Conservation (phyloP, 2,329 filamentous ascomycete genomes). For the Trichoderma guizhouense region DNA sequence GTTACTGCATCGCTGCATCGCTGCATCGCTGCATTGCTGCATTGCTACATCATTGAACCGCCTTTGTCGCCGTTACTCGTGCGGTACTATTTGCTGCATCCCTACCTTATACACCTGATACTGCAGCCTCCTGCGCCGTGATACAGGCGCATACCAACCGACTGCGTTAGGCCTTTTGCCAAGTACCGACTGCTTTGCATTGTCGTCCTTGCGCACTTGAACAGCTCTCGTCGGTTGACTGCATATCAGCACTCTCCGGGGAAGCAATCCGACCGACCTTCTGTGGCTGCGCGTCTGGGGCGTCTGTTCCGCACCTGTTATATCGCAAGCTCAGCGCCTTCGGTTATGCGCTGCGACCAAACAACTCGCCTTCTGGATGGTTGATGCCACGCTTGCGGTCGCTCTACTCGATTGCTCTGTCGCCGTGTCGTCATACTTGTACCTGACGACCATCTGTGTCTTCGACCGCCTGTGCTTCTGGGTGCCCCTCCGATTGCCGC, state of each 20-base stretch:
- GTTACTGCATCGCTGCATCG: not conserved
- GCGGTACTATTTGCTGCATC: not conserved
- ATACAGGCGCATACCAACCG: not conserved
- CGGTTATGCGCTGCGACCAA: slow-evolving; percentile 2
- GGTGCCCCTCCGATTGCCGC: not conserved
- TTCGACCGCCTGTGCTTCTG: not conserved
- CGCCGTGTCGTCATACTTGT: not conserved
- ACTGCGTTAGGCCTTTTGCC: not conserved
- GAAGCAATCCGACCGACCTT: slow-evolving; percentile 6
- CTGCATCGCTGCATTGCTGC: not conserved
- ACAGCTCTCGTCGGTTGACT: not conserved
- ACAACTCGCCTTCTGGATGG: slow-evolving; percentile 1
- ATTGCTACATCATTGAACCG: not conserved
- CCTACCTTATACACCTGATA: not conserved
- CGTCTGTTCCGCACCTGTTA: slow-evolving; percentile 2
- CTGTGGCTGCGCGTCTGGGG: not conserved
- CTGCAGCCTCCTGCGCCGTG: not conserved
- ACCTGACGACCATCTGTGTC: not conserved
- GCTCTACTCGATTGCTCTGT: not conserved
- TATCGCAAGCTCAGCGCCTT: not conserved
- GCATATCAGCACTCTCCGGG: not conserved
- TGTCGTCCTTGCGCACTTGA: not conserved
- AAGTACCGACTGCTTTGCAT: not conserved
- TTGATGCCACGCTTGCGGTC: slow-evolving; percentile 13
- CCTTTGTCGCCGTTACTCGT: not conserved